Evolutionary conservation across 1,284 basidiomycete genomes (phyloP), one percentile per base, ranked within the genome.

Genomic region (Cryptococcus wingfieldii): DNA sequence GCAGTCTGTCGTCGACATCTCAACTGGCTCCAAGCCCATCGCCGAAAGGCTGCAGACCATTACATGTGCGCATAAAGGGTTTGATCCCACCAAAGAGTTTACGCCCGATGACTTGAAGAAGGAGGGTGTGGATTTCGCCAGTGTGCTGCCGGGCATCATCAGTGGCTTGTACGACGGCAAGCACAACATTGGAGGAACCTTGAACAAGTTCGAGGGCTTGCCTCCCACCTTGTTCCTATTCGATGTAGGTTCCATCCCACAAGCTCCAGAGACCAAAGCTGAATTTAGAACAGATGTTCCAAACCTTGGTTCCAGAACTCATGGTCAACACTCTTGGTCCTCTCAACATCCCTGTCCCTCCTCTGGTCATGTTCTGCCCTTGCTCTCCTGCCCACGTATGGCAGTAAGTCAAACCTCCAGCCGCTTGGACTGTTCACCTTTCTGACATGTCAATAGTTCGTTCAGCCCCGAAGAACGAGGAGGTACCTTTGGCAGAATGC

Each of bases 131-230:
- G 54, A 61, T 39, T 65, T 55, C 53, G 56, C 56, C 23, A 34
- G 39, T n/a, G 47, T 50, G 3, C 10, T 65, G 12, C 59, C 61
- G 3, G 41, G 4, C 1, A 58, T 62, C 47, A 13, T 62, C n/a
- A 41, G 49, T 38, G 47, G 10, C 16, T 23, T 61, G 9, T 51
- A 58, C 28, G 42, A 42, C 13, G 41, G 41, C 28, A 28, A 45
- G 46, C 42, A 45, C 27, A 53, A 39, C 23, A 23, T 41, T 12
- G 51, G 37, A 13, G 45, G 46, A 16, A 18, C 46, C 5, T 27
- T 37, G 10, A 67, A 65, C 54, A 64, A 54, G 44, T 65, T 62
- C 28, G 41, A 52, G 37, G 54, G 45, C 16, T 42, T 61, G 12
- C 16, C 38, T 8, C 61, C 61, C 0, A 54, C 45, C 34, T 58